These are phyloP conservation scores for Aspergillus sp. DNA, from an alignment of 2,329 filamentous ascomycete species.

Conservation along the genomic window DNA sequence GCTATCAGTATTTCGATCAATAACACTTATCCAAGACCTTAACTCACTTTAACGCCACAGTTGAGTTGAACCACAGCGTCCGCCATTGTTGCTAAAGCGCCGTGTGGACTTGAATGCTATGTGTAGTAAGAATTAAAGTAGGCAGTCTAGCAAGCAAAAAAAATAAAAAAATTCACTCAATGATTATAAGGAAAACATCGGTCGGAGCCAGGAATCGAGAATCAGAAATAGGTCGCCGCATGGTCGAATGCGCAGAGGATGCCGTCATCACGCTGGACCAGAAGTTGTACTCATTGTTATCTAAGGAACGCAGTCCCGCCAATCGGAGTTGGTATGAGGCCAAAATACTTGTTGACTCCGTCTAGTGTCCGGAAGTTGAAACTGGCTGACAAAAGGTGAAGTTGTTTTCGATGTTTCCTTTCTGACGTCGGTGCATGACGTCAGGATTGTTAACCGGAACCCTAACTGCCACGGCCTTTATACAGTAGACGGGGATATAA, in stretches of 20 bases:
- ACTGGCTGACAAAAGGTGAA: too few species aligned
- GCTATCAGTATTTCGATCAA: slow-evolving; percentile 24
- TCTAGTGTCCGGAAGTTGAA: too few species aligned
- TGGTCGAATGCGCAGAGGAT: background rate
- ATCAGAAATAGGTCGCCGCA: background rate
- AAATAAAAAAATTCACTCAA: background rate
- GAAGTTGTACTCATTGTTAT: background rate
- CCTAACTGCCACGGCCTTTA: too few species aligned
- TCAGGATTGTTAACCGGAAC: too few species aligned
- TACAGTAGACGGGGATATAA: background rate
- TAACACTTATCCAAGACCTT: background rate
- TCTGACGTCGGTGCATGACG: background rate
- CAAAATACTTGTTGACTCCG: too few species aligned
- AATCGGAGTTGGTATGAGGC: background rate
- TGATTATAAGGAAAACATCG: too few species aligned
- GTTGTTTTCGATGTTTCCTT: too few species aligned
- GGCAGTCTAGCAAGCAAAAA: background rate
- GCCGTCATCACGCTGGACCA: background rate
- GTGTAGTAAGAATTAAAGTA: background rate
- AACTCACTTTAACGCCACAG: slow-evolving; percentile 44
- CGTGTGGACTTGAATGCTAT: too few species aligned
- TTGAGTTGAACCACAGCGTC: slow-evolving; percentile 47
- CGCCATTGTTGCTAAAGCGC: slow-evolving; percentile 29
- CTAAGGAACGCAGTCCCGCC: background rate
- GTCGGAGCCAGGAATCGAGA: background rate